A percentile compares a stretch with the other conserved stretches of the same genome.
Conservation (phyloP, 139 green algal species). For the Nannochloris sp. region DNA sequence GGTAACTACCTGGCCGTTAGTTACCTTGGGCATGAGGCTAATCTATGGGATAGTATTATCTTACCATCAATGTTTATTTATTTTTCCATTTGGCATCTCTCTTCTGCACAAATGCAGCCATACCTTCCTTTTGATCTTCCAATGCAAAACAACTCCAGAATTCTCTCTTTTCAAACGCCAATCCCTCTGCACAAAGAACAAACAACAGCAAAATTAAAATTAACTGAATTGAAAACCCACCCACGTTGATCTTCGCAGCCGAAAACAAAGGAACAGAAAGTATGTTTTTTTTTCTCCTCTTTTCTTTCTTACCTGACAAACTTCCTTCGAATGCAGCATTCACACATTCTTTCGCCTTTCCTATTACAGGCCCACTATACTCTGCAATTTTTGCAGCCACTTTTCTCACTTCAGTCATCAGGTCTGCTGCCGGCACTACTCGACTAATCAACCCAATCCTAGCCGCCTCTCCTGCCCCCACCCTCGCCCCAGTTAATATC, state of each 20-base stretch:
- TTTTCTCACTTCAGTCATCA: conserved; percentile 35
- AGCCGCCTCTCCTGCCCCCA: conserved; percentile 38
- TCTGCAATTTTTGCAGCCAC: conserved; percentile 38
- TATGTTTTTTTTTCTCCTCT: no score
- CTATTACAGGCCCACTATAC: conserved; percentile 22
- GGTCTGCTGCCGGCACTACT: conserved; percentile 35
- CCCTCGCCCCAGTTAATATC: conserved; percentile 44
- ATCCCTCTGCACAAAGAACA: conserved; percentile 30
- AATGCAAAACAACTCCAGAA: conserved; percentile 61
- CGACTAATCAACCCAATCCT: conserved; percentile 40
- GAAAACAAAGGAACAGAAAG: no score
- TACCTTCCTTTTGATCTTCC: conserved; percentile 60
- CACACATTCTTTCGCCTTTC: conserved; percentile 51
- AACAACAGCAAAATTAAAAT: no score
- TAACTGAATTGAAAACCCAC: no score
- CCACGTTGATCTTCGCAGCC: no score
- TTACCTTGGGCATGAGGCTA: no score
- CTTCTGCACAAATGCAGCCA: conserved; percentile 65
- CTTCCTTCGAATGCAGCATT: conserved; percentile 29
- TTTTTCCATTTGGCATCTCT: conserved; percentile 37
- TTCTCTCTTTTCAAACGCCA: conserved; percentile 39
- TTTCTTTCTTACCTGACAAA: no score
- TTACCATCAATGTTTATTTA: no score
- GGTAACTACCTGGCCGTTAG: neutral
- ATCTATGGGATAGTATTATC: no score